These are phyloP conservation scores for Ogataea salicorniae DNA, from an alignment of 805 yeast genomes.

Conservation along the genomic window DNA sequence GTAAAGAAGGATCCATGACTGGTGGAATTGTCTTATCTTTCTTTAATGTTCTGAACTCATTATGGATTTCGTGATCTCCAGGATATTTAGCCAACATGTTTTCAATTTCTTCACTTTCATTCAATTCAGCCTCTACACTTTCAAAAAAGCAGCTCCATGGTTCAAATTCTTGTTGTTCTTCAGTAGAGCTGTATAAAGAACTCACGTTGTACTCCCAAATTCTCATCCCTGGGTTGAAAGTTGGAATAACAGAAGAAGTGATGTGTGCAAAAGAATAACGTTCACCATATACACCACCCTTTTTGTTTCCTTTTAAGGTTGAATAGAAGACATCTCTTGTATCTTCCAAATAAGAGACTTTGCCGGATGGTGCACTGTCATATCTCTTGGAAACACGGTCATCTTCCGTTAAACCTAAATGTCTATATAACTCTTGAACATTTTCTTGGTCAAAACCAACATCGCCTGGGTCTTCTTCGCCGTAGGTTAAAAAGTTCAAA, in stretches of 20 bases:
- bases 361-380: constrained; percentile 67
- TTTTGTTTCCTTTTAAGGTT: constrained; percentile 39
- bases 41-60: constrained; percentile 5
- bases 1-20: constrained; percentile 46
- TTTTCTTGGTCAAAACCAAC: constrained; percentile 16
- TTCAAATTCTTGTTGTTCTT: constrained; percentile 21
- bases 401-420: constrained; percentile 20
- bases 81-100: constrained; percentile 6
- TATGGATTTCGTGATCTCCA: constrained; percentile 7
- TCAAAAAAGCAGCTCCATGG: constrained; percentile 60
- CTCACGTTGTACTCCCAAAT: constrained; percentile 84
- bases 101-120: constrained; percentile 27
- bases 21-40: constrained; percentile 60
- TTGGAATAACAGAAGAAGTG: constrained; percentile 73
- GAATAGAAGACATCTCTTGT: constrained; percentile 53
- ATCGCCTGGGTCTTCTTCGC: constrained; percentile 25
- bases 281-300: constrained; percentile 42
- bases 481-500: constrained; percentile 4
- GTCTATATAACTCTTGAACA: constrained; percentile 12
- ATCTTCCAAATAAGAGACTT: constrained; percentile 57
- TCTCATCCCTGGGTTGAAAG: constrained; percentile 77
- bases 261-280: constrained; percentile 68
- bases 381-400: constrained; percentile 29
- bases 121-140: constrained; percentile 36
- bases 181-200: constrained; percentile 31